These are phyloP conservation scores for Podochytrium sp. DNA, from an alignment of 192 early-diverging fungal genomes.

Conservation along the genomic window DNA sequence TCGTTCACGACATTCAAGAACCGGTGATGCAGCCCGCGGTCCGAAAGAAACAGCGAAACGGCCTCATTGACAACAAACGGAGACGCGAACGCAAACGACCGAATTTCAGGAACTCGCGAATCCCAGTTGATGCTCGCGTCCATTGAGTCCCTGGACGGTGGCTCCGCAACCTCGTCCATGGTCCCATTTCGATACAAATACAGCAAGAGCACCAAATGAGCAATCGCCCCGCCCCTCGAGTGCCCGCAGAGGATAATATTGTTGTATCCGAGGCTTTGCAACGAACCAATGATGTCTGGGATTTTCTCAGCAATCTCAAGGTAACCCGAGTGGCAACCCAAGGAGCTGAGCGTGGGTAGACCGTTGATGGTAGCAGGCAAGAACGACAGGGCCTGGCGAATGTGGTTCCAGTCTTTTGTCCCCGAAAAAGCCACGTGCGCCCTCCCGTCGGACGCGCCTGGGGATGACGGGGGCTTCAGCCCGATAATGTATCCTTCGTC, in stretches of 20 bases:
- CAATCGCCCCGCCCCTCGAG: conserved; percentile 32
- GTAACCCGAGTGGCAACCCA: conserved; percentile 37
- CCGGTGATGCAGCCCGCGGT: conserved; percentile 23
- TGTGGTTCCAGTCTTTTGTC: conserved; percentile 38
- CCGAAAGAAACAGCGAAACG: conserved; percentile 21
- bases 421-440: conserved; percentile 33
- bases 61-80: conserved; percentile 40
- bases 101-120: conserved; percentile 1
- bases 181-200: conserved; percentile 35
- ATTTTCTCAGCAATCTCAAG: conserved; percentile 35
- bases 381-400: conserved; percentile 34
- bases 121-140: conserved; percentile 8
- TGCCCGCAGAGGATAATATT: conserved; percentile 37
- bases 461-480: conserved; percentile 13
- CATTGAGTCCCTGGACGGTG: background rate
- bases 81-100: conserved; percentile 29
- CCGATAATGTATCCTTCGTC: conserved; percentile 37
- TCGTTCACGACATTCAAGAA: conserved; percentile 37
- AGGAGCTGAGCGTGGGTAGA: conserved; percentile 26
- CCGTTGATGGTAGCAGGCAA: conserved; percentile 37
- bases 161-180: conserved; percentile 15
- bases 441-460: conserved; percentile 18
- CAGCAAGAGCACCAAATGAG: conserved; percentile 33
- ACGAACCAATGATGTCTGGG: conserved; percentile 32
- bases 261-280: conserved; percentile 20